Percentiles rank a stretch among this genome's conserved stretches.
phyloP scores from a whole-genome alignment of 257 asterid species.

The Penstemon barbatus region DNA sequence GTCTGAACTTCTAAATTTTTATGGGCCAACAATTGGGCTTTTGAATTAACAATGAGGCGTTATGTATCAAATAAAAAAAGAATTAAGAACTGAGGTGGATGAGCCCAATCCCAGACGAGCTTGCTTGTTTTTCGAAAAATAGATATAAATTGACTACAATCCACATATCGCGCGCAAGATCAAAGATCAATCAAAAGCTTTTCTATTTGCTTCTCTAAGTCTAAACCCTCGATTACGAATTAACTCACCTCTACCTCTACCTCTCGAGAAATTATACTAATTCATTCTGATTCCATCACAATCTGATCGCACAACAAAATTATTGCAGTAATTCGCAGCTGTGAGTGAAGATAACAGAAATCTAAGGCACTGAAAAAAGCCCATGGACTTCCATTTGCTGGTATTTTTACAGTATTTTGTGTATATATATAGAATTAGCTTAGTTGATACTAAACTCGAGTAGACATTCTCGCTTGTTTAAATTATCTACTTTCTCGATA shows the following conservation, averaged over 20 bases:
- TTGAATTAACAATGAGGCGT: no score
- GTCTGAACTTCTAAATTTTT: no score
- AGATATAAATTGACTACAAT: not conserved
- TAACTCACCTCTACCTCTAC: not conserved
- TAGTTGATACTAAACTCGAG: not conserved
- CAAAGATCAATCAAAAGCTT: not conserved
- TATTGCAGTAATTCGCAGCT: not conserved
- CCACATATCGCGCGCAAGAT: constrained; percentile 23
- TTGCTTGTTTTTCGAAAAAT: not conserved
- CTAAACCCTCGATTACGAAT: constrained; percentile 7
- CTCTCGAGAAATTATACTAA: no score
- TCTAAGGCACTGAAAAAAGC: not conserved
- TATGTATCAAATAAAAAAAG: not conserved
- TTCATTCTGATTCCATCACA: no score
- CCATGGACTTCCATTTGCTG: not conserved
- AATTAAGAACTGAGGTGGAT: not conserved
- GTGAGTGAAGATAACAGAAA: not conserved
- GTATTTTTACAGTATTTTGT: not conserved
- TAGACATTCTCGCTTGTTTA: not conserved
- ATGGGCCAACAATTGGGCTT: no score
- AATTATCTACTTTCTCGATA: no score
- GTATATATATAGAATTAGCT: not conserved
- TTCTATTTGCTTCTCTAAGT: not conserved
- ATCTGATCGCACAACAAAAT: not conserved
- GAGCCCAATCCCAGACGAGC: not conserved